Conservation (phyloP, 192 early-diverging fungal species). For the Chytriomyces sp. region DNA sequence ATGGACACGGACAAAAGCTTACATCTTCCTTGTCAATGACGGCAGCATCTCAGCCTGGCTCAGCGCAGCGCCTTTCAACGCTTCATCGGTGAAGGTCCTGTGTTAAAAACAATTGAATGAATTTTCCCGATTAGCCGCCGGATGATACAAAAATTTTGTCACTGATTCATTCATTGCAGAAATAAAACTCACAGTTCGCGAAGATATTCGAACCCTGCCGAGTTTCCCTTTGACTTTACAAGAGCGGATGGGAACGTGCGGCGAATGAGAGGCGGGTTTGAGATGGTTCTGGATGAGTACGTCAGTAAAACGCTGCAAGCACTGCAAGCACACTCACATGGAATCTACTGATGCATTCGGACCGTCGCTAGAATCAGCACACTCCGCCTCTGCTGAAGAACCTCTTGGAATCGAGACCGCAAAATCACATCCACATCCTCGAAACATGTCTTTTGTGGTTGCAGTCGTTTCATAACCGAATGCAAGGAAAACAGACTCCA, state of each 20-base stretch:
- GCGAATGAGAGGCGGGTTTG: constrained; percentile 10
- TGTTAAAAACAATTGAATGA: not conserved
- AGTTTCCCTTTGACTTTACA: not conserved
- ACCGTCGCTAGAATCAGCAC: not conserved
- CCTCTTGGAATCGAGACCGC: not conserved
- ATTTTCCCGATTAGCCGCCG: not conserved
- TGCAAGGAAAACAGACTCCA: not conserved
- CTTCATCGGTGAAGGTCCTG: constrained; percentile 28
- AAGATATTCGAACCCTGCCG: not conserved
- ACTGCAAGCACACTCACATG: not conserved
- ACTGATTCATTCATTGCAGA: not conserved
- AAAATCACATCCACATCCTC: not conserved
- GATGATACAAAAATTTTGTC: not conserved
- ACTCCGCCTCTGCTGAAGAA: not conserved
- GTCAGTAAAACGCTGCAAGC: not conserved
- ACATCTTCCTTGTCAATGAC: not conserved
- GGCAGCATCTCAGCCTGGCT: constrained; percentile 13
- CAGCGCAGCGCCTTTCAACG: constrained; percentile 5
- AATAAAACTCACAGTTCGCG: not conserved
- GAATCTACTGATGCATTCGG: constrained; percentile 8
- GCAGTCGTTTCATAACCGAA: not conserved
- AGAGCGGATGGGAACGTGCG: not conserved
- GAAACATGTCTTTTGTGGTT: not conserved
- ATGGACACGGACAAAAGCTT: too few relatives aligned
- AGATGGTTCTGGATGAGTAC: not conserved